Conservation (phyloP, 2,329 filamentous ascomycete species). For the Cladosporium cucumerinum region DNA sequence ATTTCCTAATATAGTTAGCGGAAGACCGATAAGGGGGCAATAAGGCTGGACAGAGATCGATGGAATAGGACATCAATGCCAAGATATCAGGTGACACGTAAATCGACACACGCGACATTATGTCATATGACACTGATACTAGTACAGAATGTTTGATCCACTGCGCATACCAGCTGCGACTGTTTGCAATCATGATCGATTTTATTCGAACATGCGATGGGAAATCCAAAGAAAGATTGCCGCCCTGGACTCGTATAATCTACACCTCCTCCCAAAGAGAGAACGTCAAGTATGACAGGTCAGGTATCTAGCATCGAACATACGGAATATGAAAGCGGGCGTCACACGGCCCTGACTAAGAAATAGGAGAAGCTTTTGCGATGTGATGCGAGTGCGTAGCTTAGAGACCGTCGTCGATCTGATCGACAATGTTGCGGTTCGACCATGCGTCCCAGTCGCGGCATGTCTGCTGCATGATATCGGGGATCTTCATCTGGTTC, state of each 20-base stretch:
- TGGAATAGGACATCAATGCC: too few relatives aligned
- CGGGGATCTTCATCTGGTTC: constrained; percentile 43
- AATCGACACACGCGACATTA: too few relatives aligned
- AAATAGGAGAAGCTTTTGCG: neutral
- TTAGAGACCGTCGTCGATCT: constrained; percentile 49
- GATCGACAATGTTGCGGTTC: constrained; percentile 48
- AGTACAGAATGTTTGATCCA: neutral
- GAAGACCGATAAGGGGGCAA: too few relatives aligned
- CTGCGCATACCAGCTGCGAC: neutral
- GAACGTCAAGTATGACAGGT: neutral
- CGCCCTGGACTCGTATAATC: neutral
- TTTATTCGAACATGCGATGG: neutral
- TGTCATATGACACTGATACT: too few relatives aligned
- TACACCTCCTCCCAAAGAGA: neutral
- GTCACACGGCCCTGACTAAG: neutral
- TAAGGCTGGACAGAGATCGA: too few relatives aligned
- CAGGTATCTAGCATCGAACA: neutral
- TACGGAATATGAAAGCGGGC: constrained; percentile 32
- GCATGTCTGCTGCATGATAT: constrained; percentile 49
- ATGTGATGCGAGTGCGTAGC: neutral
- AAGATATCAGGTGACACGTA: too few relatives aligned
- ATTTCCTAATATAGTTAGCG: too few relatives aligned
- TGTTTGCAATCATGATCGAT: neutral
- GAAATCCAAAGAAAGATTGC: neutral
- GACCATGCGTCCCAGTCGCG: constrained; percentile 52